Base-by-base conservation (phyloP, 331 rosid species). In the Malus hybrid region DNA sequence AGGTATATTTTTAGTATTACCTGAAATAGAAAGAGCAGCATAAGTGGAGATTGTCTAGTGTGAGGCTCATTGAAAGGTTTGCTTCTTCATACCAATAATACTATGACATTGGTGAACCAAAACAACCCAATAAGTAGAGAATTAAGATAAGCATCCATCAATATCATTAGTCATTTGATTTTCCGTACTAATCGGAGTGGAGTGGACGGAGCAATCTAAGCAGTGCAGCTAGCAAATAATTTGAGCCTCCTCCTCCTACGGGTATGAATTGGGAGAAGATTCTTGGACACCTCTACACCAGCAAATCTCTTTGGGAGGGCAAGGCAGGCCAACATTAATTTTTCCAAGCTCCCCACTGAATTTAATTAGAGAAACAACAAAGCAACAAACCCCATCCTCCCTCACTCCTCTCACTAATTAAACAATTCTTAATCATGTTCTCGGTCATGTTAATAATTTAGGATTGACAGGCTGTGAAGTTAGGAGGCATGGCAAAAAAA, bases 381-480 rank as follows among this genome's bases (percentile, higher is more conserved):
- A 79, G 83, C 75, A 74, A 76, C 61, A 75, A 74, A 61, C 63
- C 33, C 42, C 46, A 22, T 10, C 69, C 46, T 19, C 16, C 44
- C 48, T 33, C 28, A 64, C 69, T 64, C 26, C 69, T 39, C 75
- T 74, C 75, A 48, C 70, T 66, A 20, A 46, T 70, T 71, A 60
- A 61, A 75, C 74, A 75, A 80, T 78, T 55, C 78, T 56, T 68
- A 86, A 84, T 80, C 83, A 75, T 71, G 84, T 63, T 63, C 78
- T 19, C 20, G 62, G 70, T 14, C 69, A 74, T 64, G 73, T 84
- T 91, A 90, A 91, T 93, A 86, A 93, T 91, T 89, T 85, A 79
- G 83, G 81, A 70, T 79, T 88, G 96, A 91, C 97, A 91, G 98
- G 85, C 97, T 93, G 98, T 91, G 89, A 82, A 72, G 74, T 82